Conservation (phyloP, 768 basidiomycete species). For the Lyophyllum shimeji region DNA sequence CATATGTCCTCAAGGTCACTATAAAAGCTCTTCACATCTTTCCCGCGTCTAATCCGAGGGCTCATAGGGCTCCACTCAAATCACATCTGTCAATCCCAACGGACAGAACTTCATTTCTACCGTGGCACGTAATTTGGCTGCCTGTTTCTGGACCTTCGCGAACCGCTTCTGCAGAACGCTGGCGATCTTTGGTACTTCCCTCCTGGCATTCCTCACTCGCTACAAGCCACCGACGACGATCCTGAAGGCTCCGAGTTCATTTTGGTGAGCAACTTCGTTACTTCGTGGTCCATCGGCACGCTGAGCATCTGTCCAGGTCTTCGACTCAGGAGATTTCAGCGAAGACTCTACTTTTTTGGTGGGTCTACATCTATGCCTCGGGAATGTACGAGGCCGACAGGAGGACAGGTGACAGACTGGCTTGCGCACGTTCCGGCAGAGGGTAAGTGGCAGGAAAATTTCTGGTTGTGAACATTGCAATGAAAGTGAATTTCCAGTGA, state of each 20-base stretch:
- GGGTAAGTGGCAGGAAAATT: slow-evolving; percentile 21
- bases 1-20: slow-evolving; percentile 45
- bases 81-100: slow-evolving; percentile 45
- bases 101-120: slow-evolving; percentile 51
- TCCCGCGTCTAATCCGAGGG: neutral
- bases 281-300: neutral
- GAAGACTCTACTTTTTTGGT: slow-evolving; percentile 56
- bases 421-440: slow-evolving; percentile 53
- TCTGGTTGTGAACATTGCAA: neutral
- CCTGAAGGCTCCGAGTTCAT: slow-evolving; percentile 52
- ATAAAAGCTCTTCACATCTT: neutral
- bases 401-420: slow-evolving; percentile 50
- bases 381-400: neutral
- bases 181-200: slow-evolving; percentile 62
- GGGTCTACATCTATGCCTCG: neutral
- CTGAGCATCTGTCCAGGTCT: slow-evolving; percentile 33
- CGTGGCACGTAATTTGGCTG: slow-evolving; percentile 34
- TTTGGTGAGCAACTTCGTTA: slow-evolving; percentile 29
- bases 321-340: slow-evolving; percentile 49
- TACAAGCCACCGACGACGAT: slow-evolving; percentile 48
- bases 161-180: slow-evolving; percentile 26
- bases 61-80: slow-evolving; percentile 43
- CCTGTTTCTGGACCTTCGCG: neutral
- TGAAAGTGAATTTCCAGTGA: slow-evolving; percentile 25
- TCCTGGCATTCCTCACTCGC: slow-evolving; percentile 52